A percentile compares a stretch with the other conserved stretches of the same genome.
Evolutionary conservation across 2,329 filamentous ascomycete genomes (phyloP).

Genomic region (Aspergillus sp.): DNA sequence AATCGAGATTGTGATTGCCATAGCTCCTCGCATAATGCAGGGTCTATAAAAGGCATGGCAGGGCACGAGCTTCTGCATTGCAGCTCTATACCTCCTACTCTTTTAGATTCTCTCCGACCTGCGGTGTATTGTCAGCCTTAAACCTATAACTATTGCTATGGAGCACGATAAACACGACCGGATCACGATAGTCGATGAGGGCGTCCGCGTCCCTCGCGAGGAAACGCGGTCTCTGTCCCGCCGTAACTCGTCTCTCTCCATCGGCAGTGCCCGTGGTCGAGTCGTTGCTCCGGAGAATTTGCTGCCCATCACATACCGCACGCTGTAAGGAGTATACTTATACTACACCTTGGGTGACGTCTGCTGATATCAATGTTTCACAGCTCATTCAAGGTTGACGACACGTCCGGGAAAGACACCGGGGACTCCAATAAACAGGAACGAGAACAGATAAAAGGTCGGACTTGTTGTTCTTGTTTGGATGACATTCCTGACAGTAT

Average conservation of each 20-base stretch:
- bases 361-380: background rate
- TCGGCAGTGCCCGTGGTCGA: slow-evolving; percentile 1
- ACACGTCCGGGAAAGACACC: background rate
- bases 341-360: background rate
- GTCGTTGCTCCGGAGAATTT: slow-evolving; percentile 3
- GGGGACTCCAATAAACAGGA: background rate
- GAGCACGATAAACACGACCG: background rate
- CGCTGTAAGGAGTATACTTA: background rate
- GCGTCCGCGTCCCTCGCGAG: background rate
- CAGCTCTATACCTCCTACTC: too few species aligned
- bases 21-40: background rate
- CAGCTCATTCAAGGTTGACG: slow-evolving; percentile 3
- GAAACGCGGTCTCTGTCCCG: background rate
- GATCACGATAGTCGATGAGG: slow-evolving; percentile 1
- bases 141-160: too few species aligned
- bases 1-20: background rate
- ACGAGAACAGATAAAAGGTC: background rate
- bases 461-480: background rate
- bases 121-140: too few species aligned
- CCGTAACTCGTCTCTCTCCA: background rate
- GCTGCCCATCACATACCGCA: slow-evolving; percentile 6
- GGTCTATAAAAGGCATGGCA: too few species aligned
- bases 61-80: too few species aligned
- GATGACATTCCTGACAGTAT: background rate
- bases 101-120: too few species aligned